Percentiles rank a stretch among this genome's conserved stretches.
phyloP scores from a whole-genome alignment of 1,284 basidiomycete species.

The Sphagnurus paluster region DNA sequence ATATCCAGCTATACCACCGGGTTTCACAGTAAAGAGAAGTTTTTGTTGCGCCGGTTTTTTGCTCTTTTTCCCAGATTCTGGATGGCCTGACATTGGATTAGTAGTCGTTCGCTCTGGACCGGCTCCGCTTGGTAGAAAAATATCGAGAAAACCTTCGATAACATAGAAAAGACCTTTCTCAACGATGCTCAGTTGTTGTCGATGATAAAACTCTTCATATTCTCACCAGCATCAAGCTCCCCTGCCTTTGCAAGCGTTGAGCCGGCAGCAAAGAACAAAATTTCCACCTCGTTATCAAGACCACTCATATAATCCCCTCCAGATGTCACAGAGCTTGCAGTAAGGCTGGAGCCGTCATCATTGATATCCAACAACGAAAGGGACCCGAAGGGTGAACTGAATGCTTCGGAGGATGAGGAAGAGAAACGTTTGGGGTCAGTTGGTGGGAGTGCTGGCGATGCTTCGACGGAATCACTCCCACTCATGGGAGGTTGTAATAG shows the following conservation, averaged over 20 bases:
- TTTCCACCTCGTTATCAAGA: slow-evolving; percentile 95
- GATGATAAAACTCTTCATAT: background rate
- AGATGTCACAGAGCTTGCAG: slow-evolving; percentile 59
- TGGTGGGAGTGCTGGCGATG: slow-evolving; percentile 62
- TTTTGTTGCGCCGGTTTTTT: slow-evolving; percentile 46
- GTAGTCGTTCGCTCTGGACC: slow-evolving; percentile 14
- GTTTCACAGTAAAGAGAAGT: slow-evolving; percentile 90
- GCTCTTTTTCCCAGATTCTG: slow-evolving; percentile 7
- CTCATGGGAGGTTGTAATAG: slow-evolving; percentile 84
- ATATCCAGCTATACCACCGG: slow-evolving; percentile 98
- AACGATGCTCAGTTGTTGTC: background rate
- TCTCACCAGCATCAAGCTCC: slow-evolving; percentile 79
- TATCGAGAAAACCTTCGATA: slow-evolving; percentile 96
- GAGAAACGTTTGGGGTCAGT: slow-evolving; percentile 42
- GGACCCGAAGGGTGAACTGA: slow-evolving; percentile 83
- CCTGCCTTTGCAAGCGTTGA: slow-evolving; percentile 87
- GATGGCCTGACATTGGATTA: slow-evolving; percentile 22
- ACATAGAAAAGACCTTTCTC: slow-evolving; percentile 89
- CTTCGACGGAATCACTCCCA: slow-evolving; percentile 60
- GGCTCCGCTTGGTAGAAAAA: slow-evolving; percentile 64
- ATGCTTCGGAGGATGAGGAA: slow-evolving; percentile 43
- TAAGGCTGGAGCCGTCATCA: slow-evolving; percentile 65
- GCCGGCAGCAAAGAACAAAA: slow-evolving; percentile 90
- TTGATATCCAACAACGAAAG: slow-evolving; percentile 78
- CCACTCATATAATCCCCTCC: slow-evolving; percentile 67